Percentiles rank a stretch among this genome's conserved stretches.
Evolutionary conservation across 1,284 basidiomycete species (phyloP).

Genomic region (Phaffia rhodozyma): DNA sequence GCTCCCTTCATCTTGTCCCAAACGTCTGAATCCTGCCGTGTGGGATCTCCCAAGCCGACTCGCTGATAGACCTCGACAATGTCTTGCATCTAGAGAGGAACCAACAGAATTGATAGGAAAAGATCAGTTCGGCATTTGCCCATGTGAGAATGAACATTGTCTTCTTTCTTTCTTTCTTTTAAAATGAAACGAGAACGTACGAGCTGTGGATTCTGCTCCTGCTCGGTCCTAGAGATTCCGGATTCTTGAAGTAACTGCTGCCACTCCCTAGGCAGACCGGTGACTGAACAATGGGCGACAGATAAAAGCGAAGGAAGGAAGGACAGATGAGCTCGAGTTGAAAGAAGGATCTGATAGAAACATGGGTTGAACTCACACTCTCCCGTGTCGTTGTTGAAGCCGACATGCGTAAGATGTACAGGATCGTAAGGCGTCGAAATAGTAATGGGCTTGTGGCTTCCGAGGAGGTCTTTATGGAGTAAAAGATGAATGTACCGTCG

Average conservation of each 20-base stretch:
- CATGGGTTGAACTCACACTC: slow-evolving; percentile 46
- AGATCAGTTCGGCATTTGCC: background rate
- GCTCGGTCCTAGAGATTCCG: slow-evolving; percentile 86
- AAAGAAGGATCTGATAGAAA: background rate
- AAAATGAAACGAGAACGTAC: slow-evolving; percentile 30
- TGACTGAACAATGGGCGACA: slow-evolving; percentile 39
- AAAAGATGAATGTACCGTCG: background rate
- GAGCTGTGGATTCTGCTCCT: slow-evolving; percentile 95
- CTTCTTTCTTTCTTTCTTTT: no score
- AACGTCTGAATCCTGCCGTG: slow-evolving; percentile 41
- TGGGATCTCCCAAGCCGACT: slow-evolving; percentile 38
- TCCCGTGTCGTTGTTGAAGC: slow-evolving; percentile 96
- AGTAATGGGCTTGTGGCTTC: slow-evolving; percentile 67
- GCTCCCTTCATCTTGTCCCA: slow-evolving; percentile 59
- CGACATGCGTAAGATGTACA: slow-evolving; percentile 98
- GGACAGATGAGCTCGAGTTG: background rate
- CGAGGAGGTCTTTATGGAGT: slow-evolving; percentile 53
- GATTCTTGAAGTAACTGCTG: slow-evolving; percentile 93
- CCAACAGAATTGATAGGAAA: background rate
- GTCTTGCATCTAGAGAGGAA: slow-evolving; percentile 55
- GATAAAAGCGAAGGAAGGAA: background rate
- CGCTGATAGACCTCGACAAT: slow-evolving; percentile 95
- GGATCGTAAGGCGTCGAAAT: slow-evolving; percentile 97
- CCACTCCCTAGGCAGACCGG: slow-evolving; percentile 96
- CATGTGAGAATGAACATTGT: background rate